These are phyloP conservation scores for Neurospora africana DNA, from an alignment of 495 filamentous ascomycete species.

Conservation along the genomic window DNA sequence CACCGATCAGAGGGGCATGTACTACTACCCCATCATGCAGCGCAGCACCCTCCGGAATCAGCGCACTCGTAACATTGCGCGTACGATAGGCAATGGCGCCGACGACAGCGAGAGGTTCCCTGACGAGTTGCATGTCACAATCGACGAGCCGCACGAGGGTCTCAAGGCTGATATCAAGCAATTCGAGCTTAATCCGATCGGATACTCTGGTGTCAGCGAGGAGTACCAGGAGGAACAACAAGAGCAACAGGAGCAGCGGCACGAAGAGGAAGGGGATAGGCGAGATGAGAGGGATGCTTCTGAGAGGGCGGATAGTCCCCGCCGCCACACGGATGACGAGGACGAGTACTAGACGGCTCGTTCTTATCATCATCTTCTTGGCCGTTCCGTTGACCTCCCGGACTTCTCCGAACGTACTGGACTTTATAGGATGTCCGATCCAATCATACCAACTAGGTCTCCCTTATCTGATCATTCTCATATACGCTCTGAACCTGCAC, in stretches of 20 bases:
- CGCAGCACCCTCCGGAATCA: slow-evolving; percentile 45
- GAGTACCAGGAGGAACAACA: slow-evolving; percentile 13
- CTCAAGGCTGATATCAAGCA: slow-evolving; percentile 26
- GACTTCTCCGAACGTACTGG: neutral
- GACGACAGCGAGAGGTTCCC: slow-evolving; percentile 31
- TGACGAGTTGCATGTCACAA: slow-evolving; percentile 34
- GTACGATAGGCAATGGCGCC: slow-evolving; percentile 28
- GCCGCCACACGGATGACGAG: slow-evolving; percentile 13
- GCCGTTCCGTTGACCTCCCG: neutral
- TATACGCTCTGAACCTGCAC: neutral
- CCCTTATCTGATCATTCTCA: neutral
- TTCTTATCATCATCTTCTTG: neutral
- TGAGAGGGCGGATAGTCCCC: neutral
- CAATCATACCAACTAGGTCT: neutral
- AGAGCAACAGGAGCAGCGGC: neutral
- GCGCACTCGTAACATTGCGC: slow-evolving; percentile 44
- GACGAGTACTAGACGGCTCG: slow-evolving; percentile 9
- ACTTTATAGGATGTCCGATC: neutral
- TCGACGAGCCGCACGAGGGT: slow-evolving; percentile 33
- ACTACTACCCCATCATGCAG: slow-evolving; percentile 82
- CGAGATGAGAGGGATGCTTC: neutral
- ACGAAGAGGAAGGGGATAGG: slow-evolving; percentile 1
- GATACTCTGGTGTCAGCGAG: slow-evolving; percentile 19
- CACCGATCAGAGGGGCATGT: slow-evolving; percentile 55
- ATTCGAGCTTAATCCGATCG: slow-evolving; percentile 32